Base-by-base conservation (phyloP, 2,329 filamentous ascomycete genomes). In the Meredithiella fracta region DNA sequence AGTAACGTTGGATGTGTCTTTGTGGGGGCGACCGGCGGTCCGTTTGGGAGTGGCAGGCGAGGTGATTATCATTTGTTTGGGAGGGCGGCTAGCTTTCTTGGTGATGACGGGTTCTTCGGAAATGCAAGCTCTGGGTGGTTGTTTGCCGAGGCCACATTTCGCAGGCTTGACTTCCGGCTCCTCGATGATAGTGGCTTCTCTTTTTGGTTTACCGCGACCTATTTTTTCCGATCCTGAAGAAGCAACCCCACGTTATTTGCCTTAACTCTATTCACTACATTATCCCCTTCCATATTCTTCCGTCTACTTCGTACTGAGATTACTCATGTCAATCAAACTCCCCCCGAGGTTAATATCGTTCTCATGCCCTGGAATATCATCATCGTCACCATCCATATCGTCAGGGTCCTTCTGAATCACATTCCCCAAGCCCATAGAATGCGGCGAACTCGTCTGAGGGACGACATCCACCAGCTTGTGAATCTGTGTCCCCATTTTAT, bases 241-340 rank as follows among this genome's bases (percentile, higher is more conserved):
- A 34, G 5, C n/a, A n/a, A n/a, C n/a, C n/a, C n/a, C n/a, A n/a
- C 11, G 15, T 44, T 20, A 3, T 44, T 44, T 44, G 40, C 11
- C 11, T 44, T 2, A 15, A 17, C 17, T 44, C 17, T 8, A 20
- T n/a, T 44, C 11, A 20, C 40, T 44, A 8, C 11, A n/a, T n/a
- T n/a, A n/a, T 73, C 68, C 44, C 15, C 15, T 25, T 23, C 17
- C n/a, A n/a, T n/a, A n/a, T 15, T 15, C 17, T 44, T 44, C 8
- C 40, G 15, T 17, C 8, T 3, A 44, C 15, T 17, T 9, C 40
- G 5, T 8, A 44, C 20, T n/a, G 40, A 44, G 17, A 44, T 20
- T 9, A 22, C 40, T 44, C 15, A 22, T 44, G 20, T 44, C 40
- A n/a, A 44, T n/a, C 8, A 44, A 7, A 34, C 29, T 34, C 29